These are phyloP conservation scores for Pholiota microspora DNA, from an alignment of 768 basidiomycete genomes.

Conservation along the genomic window DNA sequence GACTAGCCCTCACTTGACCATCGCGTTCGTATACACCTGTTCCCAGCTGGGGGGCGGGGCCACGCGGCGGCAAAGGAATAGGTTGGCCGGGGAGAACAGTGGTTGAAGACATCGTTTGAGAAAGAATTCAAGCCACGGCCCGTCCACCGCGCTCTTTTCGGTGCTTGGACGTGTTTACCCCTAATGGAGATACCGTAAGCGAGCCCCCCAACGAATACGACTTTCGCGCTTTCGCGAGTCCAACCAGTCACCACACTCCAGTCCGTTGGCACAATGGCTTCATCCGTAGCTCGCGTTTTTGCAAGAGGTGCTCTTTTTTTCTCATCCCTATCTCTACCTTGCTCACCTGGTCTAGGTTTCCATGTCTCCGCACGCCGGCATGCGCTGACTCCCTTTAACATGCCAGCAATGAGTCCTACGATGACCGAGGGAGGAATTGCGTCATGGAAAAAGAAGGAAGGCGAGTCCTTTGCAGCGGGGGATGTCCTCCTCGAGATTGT, in stretches of 20 bases:
- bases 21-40: conserved; percentile 66
- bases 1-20: conserved; percentile 63
- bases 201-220: conserved; percentile 24
- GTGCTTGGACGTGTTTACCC: conserved; percentile 31
- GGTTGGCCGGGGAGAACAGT: conserved; percentile 79
- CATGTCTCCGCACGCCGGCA: conserved; percentile 76
- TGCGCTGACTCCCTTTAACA: conserved; percentile 85
- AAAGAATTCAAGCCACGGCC: too few species aligned
- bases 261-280: conserved; percentile 45
- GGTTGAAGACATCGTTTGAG: conserved; percentile 14
- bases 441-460: conserved; percentile 96
- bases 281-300: conserved; percentile 61
- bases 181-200: conserved; percentile 9
- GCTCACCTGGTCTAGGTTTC: conserved; percentile 51
- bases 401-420: conserved; percentile 99
- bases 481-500: conserved; percentile 98
- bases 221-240: conserved; percentile 12
- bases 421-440: conserved; percentile 99
- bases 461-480: conserved; percentile 83
- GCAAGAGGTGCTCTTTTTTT: conserved; percentile 52
- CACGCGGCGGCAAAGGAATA: conserved; percentile 50
- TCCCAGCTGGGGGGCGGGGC: conserved; percentile 56
- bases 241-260: conserved; percentile 11
- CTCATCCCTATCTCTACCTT: background rate
- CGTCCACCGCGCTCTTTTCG: too few species aligned